These are phyloP conservation scores for Ploettnerulaceae sp. DNA, from an alignment of 2,329 filamentous ascomycete genomes.

Conservation along the genomic window DNA sequence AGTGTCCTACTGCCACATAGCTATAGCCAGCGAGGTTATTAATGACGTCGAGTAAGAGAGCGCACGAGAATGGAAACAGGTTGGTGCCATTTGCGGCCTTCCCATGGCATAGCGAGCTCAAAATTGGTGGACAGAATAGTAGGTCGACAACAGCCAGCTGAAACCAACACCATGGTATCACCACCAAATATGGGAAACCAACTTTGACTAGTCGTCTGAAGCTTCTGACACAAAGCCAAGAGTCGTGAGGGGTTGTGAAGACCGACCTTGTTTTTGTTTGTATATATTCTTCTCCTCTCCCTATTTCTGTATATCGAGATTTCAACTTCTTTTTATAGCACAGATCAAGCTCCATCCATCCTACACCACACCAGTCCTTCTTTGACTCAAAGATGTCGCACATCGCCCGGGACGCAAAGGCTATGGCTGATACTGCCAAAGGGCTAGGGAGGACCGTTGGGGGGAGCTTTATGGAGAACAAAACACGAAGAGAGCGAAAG, in stretches of 20 bases:
- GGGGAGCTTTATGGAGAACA: slow-evolving; percentile 41
- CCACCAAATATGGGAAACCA: not conserved
- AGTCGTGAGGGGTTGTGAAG: slow-evolving; percentile 5
- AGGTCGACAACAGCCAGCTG: slow-evolving; percentile 4
- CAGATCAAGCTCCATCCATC: too few species aligned
- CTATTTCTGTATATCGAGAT: too few species aligned
- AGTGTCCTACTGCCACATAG: not conserved
- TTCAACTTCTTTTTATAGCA: too few species aligned
- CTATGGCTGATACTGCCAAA: slow-evolving; percentile 8
- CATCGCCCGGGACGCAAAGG: slow-evolving; percentile 13
- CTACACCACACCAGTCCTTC: not conserved
- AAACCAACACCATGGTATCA: slow-evolving; percentile 6
- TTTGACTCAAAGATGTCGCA: slow-evolving; percentile 19
- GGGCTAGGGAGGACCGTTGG: not conserved
- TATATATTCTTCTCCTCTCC: slow-evolving; percentile 7
- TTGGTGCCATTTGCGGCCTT: slow-evolving; percentile 2
- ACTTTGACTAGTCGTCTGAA: too few species aligned
- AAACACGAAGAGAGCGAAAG: slow-evolving; percentile 44
- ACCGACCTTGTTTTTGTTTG: slow-evolving; percentile 3
- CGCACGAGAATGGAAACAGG: not conserved
- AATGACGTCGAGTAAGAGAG: not conserved
- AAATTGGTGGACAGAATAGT: not conserved
- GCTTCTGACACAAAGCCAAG: slow-evolving; percentile 5
- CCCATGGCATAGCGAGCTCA: slow-evolving; percentile 3
- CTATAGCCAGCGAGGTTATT: slow-evolving; percentile 1